Evolutionary conservation across 2,329 filamentous ascomycete genomes (phyloP).

Genomic region (Cladosporium sp.): DNA sequence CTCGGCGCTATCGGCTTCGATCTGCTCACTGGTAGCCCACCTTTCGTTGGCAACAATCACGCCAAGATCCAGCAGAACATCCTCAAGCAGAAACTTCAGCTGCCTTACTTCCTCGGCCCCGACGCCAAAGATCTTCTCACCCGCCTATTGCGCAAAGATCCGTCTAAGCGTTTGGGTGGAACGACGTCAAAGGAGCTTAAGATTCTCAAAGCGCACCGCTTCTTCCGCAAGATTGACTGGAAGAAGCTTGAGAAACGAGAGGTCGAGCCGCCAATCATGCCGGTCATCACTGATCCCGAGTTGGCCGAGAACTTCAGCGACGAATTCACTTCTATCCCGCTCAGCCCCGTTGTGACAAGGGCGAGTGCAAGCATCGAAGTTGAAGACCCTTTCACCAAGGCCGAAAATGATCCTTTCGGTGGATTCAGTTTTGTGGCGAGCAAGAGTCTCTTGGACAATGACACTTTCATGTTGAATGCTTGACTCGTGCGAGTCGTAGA

Average conservation of each 20-base stretch:
- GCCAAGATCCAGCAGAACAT: conserved; percentile 97
- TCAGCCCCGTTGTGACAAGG: conserved; percentile 66
- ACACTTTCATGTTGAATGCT: conserved; percentile 37
- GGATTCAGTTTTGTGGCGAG: conserved; percentile 57
- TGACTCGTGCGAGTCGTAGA: conserved; percentile 24
- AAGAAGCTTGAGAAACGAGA: conserved; percentile 78
- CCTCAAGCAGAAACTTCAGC: conserved; percentile 80
- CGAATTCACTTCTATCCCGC: conserved; percentile 85
- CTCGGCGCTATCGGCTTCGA: conserved; percentile 91
- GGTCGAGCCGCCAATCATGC: conserved; percentile 83
- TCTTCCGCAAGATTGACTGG: conserved; percentile 98
- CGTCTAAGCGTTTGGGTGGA: conserved; percentile 81
- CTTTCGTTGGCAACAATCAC: conserved; percentile 87
- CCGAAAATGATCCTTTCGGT: conserved; percentile 51
- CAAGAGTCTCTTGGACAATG: conserved; percentile 49
- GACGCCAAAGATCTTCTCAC: conserved; percentile 95
- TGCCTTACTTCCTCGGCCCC: conserved; percentile 87
- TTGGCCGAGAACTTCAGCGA: conserved; percentile 92
- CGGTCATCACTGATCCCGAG: conserved; percentile 92
- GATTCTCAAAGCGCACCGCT: conserved; percentile 86
- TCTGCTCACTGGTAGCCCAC: conserved; percentile 86
- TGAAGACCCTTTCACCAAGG: conserved; percentile 22
- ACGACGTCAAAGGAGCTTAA: conserved; percentile 86
- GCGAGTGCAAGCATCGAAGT: conserved; percentile 21
- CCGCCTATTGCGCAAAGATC: conserved; percentile 86